A percentile compares a stretch with the other conserved stretches of the same genome.
Conservation (phyloP, 2,329 filamentous ascomycete genomes). For the Paraconiothyrium sp. region DNA sequence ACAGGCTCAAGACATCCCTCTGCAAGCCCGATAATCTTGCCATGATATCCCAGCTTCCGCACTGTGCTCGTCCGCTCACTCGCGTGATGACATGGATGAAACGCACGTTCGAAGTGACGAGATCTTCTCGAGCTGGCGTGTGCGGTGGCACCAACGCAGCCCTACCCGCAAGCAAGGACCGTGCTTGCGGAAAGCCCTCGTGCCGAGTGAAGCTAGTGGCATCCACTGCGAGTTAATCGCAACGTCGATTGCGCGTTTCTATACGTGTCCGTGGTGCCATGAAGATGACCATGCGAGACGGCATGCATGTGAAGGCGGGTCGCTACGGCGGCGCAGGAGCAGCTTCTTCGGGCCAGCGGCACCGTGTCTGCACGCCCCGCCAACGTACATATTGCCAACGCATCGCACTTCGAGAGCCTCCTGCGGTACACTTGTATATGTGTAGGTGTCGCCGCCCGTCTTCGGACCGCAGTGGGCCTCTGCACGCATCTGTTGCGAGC, state of each 20-base stretch:
- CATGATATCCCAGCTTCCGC: conserved; percentile 28
- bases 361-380: conserved; percentile 22
- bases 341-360: conserved; percentile 1
- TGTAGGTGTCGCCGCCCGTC: background rate
- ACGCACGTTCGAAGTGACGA: background rate
- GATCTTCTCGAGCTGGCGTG: background rate
- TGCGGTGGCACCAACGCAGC: conserved; percentile 5
- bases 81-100: conserved; percentile 10
- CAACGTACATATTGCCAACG: conserved; percentile 18
- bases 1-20: conserved; percentile 84
- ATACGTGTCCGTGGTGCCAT: background rate
- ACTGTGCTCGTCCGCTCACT: background rate
- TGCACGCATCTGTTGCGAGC: background rate
- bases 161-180: conserved; percentile 14
- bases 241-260: conserved; percentile 11
- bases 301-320: background rate
- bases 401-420: conserved; percentile 1
- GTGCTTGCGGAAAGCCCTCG: conserved; percentile 12
- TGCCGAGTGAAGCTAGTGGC: conserved; percentile 22
- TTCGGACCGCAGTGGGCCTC: background rate
- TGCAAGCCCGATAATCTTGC: conserved; percentile 83
- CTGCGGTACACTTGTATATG: background rate
- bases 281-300: background rate
- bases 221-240: conserved; percentile 19
- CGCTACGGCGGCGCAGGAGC: background rate